phyloP scores from a whole-genome alignment of 768 basidiomycete genomes.

The Rubroboletus satanas region DNA sequence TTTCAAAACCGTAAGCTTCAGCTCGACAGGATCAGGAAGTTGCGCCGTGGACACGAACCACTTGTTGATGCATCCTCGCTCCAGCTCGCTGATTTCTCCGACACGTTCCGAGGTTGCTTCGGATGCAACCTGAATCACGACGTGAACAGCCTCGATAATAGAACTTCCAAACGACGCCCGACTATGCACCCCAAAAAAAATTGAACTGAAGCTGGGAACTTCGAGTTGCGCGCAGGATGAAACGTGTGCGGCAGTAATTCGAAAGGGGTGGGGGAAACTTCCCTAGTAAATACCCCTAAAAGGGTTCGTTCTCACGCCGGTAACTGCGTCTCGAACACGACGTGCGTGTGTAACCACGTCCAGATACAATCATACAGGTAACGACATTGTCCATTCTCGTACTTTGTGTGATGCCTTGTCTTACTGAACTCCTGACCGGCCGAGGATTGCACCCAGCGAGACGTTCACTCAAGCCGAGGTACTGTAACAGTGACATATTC shows the following conservation, averaged over 20 bases:
- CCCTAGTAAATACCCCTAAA: background rate
- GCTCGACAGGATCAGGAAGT: background rate
- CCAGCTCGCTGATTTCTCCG: background rate
- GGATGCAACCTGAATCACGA: background rate
- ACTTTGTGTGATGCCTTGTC: background rate
- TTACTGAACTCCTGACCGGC: background rate
- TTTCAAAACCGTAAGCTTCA: slow-evolving; percentile 1
- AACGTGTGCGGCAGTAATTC: slow-evolving; percentile 7
- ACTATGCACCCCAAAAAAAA: slow-evolving; percentile 9
- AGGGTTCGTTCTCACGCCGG: slow-evolving; percentile 14
- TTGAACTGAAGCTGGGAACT: slow-evolving; percentile 13
- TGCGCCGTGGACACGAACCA: slow-evolving; percentile 11
- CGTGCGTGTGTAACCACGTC: background rate
- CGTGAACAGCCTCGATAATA: background rate
- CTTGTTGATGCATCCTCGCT: slow-evolving; percentile 14
- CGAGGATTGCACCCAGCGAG: slow-evolving; percentile 8
- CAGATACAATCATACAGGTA: background rate
- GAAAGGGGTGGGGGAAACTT: background rate
- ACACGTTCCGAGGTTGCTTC: background rate
- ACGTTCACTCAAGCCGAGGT: background rate
- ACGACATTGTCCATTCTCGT: slow-evolving; percentile 4
- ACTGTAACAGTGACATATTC: too few relatives aligned
- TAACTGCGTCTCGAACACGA: background rate
- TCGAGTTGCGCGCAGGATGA: background rate
- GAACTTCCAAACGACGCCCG: slow-evolving; percentile 1